A percentile compares a stretch with the other conserved stretches of the same genome.
phyloP scores from a whole-genome alignment of 2,329 filamentous ascomycete genomes.

The Monosporascus sp. region DNA sequence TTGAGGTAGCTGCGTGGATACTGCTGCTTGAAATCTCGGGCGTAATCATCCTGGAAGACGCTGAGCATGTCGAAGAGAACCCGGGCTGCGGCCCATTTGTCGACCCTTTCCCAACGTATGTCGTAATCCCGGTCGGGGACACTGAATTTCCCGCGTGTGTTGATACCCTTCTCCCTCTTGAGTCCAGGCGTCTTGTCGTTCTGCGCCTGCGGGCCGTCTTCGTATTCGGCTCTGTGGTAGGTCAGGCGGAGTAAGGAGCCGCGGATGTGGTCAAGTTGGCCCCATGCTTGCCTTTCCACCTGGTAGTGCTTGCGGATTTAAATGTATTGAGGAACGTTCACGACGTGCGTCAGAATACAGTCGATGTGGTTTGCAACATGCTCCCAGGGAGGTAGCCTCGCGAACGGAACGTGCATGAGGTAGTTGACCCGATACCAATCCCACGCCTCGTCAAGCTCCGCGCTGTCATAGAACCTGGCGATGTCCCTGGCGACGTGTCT shows the following conservation, averaged over 20 bases:
- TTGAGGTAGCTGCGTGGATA: background rate
- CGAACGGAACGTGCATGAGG: background rate
- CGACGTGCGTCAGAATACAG: background rate
- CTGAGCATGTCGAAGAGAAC: constrained; percentile 5
- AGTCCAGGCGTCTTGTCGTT: background rate
- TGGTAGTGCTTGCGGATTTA: background rate
- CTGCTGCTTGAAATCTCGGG: background rate
- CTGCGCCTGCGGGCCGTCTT: background rate
- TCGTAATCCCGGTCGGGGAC: constrained; percentile 3
- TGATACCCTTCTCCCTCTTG: too few species aligned
- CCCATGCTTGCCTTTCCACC: background rate
- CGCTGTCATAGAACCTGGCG: background rate
- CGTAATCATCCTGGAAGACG: background rate
- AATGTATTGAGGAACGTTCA: background rate
- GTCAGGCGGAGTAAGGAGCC: constrained; percentile 6
- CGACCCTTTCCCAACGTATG: constrained; percentile 1
- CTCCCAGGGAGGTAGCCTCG: background rate
- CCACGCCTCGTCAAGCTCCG: background rate
- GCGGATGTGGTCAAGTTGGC: background rate
- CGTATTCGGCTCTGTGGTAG: constrained; percentile 1
- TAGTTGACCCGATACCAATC: background rate
- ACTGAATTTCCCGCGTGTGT: background rate
- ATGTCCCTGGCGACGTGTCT: background rate
- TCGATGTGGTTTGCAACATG: background rate
- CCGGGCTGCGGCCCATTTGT: constrained; percentile 8